These are phyloP conservation scores for Russula dissimulans DNA, from an alignment of 768 basidiomycete genomes.

Conservation along the genomic window DNA sequence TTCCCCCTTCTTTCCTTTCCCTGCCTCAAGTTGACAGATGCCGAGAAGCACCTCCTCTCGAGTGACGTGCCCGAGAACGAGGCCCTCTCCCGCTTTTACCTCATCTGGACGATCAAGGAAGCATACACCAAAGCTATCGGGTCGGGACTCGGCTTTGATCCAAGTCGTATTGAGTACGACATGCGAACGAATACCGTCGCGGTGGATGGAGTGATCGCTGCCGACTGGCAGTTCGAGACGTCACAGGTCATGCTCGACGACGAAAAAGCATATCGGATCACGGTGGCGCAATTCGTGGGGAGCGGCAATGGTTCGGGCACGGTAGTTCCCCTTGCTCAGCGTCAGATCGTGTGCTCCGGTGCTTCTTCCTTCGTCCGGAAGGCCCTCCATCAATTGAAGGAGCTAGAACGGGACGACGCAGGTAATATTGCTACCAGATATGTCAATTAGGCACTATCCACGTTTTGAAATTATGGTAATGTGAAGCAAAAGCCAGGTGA, in stretches of 20 bases:
- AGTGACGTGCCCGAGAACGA: slow-evolving; percentile 36
- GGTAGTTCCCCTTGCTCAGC: slow-evolving; percentile 8
- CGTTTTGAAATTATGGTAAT: not conserved
- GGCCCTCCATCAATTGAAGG: slow-evolving; percentile 12
- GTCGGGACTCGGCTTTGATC: slow-evolving; percentile 74
- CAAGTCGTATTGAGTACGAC: slow-evolving; percentile 66
- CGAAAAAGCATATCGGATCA: slow-evolving; percentile 51
- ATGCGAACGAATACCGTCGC: slow-evolving; percentile 40
- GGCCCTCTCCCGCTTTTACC: slow-evolving; percentile 57
- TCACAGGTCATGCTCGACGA: slow-evolving; percentile 43
- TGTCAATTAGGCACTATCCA: slow-evolving; percentile 7
- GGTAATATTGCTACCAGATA: not conserved
- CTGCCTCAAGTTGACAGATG: slow-evolving; percentile 31
- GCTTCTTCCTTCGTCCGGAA: slow-evolving; percentile 16
- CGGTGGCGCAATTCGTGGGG: slow-evolving; percentile 54
- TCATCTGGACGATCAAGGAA: slow-evolving; percentile 88
- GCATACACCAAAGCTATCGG: slow-evolving; percentile 88
- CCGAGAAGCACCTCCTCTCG: slow-evolving; percentile 28
- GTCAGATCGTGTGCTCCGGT: slow-evolving; percentile 7
- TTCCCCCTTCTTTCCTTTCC: not conserved
- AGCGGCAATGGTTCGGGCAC: slow-evolving; percentile 24
- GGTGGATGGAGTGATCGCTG: slow-evolving; percentile 47
- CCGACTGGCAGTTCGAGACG: slow-evolving; percentile 61
- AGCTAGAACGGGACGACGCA: slow-evolving; percentile 4
- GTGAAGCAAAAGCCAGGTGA: not conserved